Evolutionary conservation across 2,329 filamentous ascomycete species (phyloP).

Genomic region (Polytolypa hystricis): DNA sequence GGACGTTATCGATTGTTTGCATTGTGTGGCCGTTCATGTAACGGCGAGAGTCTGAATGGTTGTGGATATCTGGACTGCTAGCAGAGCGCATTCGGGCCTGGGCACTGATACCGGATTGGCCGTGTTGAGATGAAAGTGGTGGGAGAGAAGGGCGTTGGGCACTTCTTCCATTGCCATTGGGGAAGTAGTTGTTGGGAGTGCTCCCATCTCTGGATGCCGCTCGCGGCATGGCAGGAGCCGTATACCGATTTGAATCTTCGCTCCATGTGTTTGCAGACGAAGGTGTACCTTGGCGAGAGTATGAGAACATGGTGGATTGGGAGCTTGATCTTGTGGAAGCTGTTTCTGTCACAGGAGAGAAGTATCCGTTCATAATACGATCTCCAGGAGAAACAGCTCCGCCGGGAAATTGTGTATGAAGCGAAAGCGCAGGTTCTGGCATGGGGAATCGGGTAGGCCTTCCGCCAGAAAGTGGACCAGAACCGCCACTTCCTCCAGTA

Average conservation of each 20-base stretch:
- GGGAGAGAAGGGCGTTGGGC: slow-evolving; percentile 67
- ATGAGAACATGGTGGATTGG: slow-evolving; percentile 59
- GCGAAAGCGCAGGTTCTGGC: slow-evolving; percentile 51
- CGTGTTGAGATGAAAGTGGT: slow-evolving; percentile 49
- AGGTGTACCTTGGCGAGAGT: slow-evolving; percentile 63
- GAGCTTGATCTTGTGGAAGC: slow-evolving; percentile 47
- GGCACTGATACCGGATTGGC: slow-evolving; percentile 41
- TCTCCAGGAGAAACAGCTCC: slow-evolving; percentile 49
- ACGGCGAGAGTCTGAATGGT: slow-evolving; percentile 36
- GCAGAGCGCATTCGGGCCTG: slow-evolving; percentile 77
- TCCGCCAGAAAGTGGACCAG: slow-evolving; percentile 30
- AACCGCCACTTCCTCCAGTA: slow-evolving; percentile 48
- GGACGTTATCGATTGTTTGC: slow-evolving; percentile 46
- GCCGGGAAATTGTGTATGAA: slow-evolving; percentile 52
- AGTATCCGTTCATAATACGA: slow-evolving; percentile 71
- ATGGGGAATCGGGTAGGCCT: slow-evolving; percentile 62
- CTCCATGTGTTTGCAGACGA: slow-evolving; percentile 49
- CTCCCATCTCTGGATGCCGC: slow-evolving; percentile 68
- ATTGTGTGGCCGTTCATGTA: slow-evolving; percentile 45
- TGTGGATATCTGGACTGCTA: slow-evolving; percentile 89
- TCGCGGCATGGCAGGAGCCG: slow-evolving; percentile 74
- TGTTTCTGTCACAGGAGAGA: slow-evolving; percentile 69
- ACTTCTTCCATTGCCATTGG: slow-evolving; percentile 46
- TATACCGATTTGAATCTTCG: slow-evolving; percentile 65
- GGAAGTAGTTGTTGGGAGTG: slow-evolving; percentile 51